Conservation (phyloP, 768 basidiomycete species). For the Tylopilus balloui region DNA sequence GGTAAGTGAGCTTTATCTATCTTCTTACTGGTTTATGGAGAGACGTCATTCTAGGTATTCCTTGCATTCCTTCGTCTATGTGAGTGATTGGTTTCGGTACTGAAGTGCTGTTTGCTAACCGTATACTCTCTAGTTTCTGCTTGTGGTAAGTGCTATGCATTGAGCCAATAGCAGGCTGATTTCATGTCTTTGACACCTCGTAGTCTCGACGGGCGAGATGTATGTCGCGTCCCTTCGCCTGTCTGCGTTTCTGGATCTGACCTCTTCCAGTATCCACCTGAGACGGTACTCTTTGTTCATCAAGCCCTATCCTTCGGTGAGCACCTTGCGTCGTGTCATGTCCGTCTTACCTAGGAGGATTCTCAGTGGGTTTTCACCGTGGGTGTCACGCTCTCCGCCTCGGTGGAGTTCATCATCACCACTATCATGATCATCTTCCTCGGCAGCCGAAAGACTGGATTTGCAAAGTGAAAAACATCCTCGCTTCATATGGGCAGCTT, state of each 20-base stretch:
- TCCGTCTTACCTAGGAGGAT: neutral
- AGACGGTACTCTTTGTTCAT: constrained; percentile 30
- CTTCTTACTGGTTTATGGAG: neutral
- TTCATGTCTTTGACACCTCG: neutral
- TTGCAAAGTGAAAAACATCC: constrained; percentile 19
- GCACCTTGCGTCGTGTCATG: neutral
- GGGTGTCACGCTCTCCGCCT: constrained; percentile 32
- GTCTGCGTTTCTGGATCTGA: neutral
- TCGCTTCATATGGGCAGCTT: neutral
- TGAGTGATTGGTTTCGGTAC: constrained; percentile 11
- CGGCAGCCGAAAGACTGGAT: constrained; percentile 30
- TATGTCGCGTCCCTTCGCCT: constrained; percentile 3
- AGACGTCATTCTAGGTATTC: constrained; percentile 16
- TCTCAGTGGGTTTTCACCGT: constrained; percentile 30
- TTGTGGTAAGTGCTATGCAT: constrained; percentile 19
- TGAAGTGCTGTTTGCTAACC: constrained; percentile 2
- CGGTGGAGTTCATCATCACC: constrained; percentile 33
- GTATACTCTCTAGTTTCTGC: constrained; percentile 24
- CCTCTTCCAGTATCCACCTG: constrained; percentile 19
- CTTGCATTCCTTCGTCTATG: constrained; percentile 33
- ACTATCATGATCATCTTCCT: constrained; percentile 30
- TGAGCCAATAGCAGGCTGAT: neutral
- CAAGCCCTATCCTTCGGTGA: constrained; percentile 28
- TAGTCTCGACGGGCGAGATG: constrained; percentile 33
- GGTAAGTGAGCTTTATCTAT: constrained; percentile 8